Conservation (phyloP, 345 rosid genomes). For the Geranium brycei region DNA sequence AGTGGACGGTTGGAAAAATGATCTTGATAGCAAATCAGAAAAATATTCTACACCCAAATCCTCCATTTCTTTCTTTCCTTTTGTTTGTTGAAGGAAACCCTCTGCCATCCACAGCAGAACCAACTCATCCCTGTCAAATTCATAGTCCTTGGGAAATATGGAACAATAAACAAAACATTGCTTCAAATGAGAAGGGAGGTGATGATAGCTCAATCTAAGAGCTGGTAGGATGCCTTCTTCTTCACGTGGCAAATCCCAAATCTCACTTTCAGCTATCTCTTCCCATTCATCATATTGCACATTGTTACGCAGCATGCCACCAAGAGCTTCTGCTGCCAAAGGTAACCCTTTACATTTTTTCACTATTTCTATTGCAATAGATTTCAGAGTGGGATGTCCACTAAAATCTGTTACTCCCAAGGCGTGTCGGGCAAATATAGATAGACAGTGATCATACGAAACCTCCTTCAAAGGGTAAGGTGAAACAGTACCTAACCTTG, state of each 20-base stretch:
- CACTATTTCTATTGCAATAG: slow-evolving; percentile 6
- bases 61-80: slow-evolving; percentile 7
- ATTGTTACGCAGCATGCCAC: slow-evolving; percentile 10
- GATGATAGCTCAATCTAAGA: slow-evolving; percentile 13
- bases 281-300: slow-evolving; percentile 8
- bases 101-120: slow-evolving; percentile 19
- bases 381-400: not conserved
- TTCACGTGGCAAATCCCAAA: slow-evolving; percentile 7
- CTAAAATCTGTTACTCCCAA: not conserved
- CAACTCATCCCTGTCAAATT: slow-evolving; percentile 13
- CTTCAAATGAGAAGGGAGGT: slow-evolving; percentile 14
- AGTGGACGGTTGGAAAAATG: slow-evolving; percentile 17
- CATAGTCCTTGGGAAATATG: slow-evolving; percentile 14
- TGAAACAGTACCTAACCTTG: not conserved
- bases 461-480: not conserved
- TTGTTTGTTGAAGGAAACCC: slow-evolving; percentile 7
- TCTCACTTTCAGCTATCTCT: slow-evolving; percentile 4
- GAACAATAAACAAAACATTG: slow-evolving; percentile 17
- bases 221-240: slow-evolving; percentile 4
- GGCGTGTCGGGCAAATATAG: slow-evolving; percentile 8
- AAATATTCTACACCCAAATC: slow-evolving; percentile 16
- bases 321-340: slow-evolving; percentile 13
- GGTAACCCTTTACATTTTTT: slow-evolving; percentile 12
- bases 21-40: slow-evolving; percentile 15
- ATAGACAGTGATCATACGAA: not conserved